Evolutionary conservation across 2,329 filamentous ascomycete genomes (phyloP).

Genomic region (Herpotrichia juniperi): DNA sequence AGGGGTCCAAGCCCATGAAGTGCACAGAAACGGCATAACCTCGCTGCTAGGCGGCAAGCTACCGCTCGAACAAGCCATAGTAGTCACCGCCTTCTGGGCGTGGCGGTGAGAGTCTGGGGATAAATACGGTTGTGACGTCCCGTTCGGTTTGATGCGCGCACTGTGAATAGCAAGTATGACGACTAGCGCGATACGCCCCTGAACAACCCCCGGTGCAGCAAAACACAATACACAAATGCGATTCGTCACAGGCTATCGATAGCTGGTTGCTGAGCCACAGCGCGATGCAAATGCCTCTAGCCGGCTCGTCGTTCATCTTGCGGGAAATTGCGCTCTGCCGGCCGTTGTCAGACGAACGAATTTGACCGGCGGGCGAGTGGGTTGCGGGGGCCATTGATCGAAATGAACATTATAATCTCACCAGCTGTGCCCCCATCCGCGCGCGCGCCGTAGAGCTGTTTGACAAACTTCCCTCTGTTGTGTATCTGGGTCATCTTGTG

Average conservation of each 20-base stretch:
- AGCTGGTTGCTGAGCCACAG: neutral
- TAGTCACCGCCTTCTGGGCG: constrained; percentile 24
- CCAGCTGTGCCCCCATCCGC: neutral
- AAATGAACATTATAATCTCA: neutral
- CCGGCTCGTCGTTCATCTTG: constrained; percentile 1
- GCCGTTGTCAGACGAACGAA: neutral
- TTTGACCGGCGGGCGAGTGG: neutral
- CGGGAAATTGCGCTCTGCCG: constrained; percentile 1
- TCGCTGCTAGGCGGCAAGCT: constrained; percentile 20
- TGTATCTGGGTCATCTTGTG: too few relatives aligned
- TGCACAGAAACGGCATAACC: constrained; percentile 31
- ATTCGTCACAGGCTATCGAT: neutral
- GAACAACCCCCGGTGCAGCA: constrained; percentile 14
- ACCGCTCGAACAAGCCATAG: constrained; percentile 28
- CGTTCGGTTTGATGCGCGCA: constrained; percentile 3
- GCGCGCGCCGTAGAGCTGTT: too few relatives aligned
- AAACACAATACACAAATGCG: constrained; percentile 18
- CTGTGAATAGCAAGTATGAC: constrained; percentile 4
- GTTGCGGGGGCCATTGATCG: neutral
- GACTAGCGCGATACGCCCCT: constrained; percentile 17
- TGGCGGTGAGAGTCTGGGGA: constrained; percentile 37
- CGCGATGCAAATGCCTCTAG: neutral
- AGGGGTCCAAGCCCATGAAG: constrained; percentile 33
- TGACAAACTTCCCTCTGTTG: too few relatives aligned
- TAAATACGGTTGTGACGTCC: constrained; percentile 4